Evolutionary conservation across 371 early-diverging fungal genomes (phyloP).

Genomic region (Syncephalastrum racemosum): DNA sequence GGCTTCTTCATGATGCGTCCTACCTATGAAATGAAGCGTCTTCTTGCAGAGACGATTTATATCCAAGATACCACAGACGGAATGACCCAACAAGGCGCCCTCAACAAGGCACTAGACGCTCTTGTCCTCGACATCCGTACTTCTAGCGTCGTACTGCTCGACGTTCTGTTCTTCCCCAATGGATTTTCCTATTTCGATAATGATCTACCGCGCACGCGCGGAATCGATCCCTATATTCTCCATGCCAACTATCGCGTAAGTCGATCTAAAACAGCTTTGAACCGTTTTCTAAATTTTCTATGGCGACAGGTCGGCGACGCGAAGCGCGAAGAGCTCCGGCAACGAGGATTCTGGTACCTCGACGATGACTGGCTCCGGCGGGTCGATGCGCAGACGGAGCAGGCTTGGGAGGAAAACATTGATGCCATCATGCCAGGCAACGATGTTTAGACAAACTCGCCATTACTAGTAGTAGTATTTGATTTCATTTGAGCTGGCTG

Average conservation of each 20-base stretch:
- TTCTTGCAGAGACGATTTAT: conserved; percentile 28
- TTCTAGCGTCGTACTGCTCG: conserved; percentile 24
- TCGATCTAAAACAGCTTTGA: neutral
- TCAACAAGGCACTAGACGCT: conserved; percentile 25
- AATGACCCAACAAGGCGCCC: conserved; percentile 31
- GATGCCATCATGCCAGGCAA: conserved; percentile 14
- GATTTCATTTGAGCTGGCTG: conserved; percentile 1
- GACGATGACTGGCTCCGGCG: conserved; percentile 23
- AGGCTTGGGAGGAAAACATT: conserved; percentile 22
- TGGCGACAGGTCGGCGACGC: conserved; percentile 40
- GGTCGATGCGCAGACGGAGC: conserved; percentile 13
- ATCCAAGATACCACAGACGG: conserved; percentile 19
- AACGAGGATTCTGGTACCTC: conserved; percentile 29
- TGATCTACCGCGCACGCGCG: conserved; percentile 17
- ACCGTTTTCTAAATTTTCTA: neutral
- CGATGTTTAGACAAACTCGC: neutral
- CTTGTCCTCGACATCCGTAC: conserved; percentile 25
- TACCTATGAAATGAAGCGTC: conserved; percentile 20
- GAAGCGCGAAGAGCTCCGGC: conserved; percentile 32
- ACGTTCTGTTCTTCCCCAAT: conserved; percentile 29
- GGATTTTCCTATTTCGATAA: conserved; percentile 27
- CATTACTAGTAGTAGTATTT: neutral
- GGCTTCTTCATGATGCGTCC: conserved; percentile 37
- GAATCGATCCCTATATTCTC: conserved; percentile 29
- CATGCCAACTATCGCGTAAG: conserved; percentile 32